Conservation (phyloP, 495 filamentous ascomycete species). For the Penicillium verhagenii region DNA sequence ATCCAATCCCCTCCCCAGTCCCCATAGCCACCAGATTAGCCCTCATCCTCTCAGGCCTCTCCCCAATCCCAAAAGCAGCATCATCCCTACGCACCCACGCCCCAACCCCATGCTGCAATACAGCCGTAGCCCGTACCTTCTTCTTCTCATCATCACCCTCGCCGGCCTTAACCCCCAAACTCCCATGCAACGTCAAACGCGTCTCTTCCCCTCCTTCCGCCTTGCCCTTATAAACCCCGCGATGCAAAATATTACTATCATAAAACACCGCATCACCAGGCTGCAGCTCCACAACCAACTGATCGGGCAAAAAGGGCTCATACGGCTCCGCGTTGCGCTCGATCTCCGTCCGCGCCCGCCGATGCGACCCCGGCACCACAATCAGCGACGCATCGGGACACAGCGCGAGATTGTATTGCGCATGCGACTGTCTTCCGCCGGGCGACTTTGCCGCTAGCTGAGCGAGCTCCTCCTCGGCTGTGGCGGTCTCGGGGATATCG, state of each 20-base stretch:
- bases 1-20: constrained; percentile 58
- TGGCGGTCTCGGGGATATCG: constrained; percentile 61
- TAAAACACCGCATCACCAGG: constrained; percentile 81
- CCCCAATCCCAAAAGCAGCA: constrained; percentile 53
- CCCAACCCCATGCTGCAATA: constrained; percentile 82
- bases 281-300: constrained; percentile 60
- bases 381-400: constrained; percentile 65
- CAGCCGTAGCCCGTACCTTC: constrained; percentile 65
- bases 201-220: constrained; percentile 47
- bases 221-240: constrained; percentile 64
- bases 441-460: constrained; percentile 45
- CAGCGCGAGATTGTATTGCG: constrained; percentile 78
- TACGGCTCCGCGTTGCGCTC: constrained; percentile 64
- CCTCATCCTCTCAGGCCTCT: constrained; percentile 50
- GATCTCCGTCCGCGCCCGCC: constrained; percentile 58
- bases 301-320: constrained; percentile 55
- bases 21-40: constrained; percentile 60
- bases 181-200: constrained; percentile 79
- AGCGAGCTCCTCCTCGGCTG: constrained; percentile 53
- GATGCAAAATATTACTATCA: constrained; percentile 83
- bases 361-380: constrained; percentile 70
- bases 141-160: constrained; percentile 35
- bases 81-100: constrained; percentile 62
- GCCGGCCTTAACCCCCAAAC: constrained; percentile 60
- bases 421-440: constrained; percentile 53